Conservation (phyloP, 306 rosid species). For the Lithocarpus polystachyus region DNA sequence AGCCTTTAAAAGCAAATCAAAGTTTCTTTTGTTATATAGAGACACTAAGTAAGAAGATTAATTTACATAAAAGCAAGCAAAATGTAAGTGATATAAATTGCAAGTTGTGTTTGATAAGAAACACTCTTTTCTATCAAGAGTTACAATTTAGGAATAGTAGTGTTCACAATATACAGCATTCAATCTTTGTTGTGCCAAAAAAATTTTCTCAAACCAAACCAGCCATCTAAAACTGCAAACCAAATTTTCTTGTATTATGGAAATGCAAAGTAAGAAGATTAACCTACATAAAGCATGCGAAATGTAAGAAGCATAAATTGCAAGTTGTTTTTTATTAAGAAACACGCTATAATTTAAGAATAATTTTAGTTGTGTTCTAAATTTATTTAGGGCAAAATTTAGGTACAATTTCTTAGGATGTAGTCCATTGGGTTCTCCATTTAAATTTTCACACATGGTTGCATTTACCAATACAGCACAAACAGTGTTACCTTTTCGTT, state of each 20-base stretch:
- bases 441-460: no score
- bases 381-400: not conserved
- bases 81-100: not conserved
- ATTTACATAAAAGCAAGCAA: not conserved
- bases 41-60: not conserved
- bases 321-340: not conserved
- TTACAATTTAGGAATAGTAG: not conserved
- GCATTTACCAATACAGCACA: no score
- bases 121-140: not conserved
- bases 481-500: no score
- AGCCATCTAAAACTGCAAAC: constrained; percentile 42
- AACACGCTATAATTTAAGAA: not conserved
- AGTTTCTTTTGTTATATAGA: not conserved
- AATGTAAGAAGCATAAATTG: not conserved
- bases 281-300: not conserved
- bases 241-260: not conserved
- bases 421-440: no score
- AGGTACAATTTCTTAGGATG: no score
- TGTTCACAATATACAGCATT: constrained; percentile 94
- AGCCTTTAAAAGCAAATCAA: constrained; percentile 48
- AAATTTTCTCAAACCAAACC: constrained; percentile 93
- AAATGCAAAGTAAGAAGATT: not conserved
- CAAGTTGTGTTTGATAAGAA: not conserved
- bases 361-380: not conserved
- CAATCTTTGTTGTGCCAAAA: constrained; percentile 94